Evolutionary conservation across 495 filamentous ascomycete species (phyloP), one percentile per base, ranked within the genome.

Genomic region (Aspergillus mulundensis): DNA sequence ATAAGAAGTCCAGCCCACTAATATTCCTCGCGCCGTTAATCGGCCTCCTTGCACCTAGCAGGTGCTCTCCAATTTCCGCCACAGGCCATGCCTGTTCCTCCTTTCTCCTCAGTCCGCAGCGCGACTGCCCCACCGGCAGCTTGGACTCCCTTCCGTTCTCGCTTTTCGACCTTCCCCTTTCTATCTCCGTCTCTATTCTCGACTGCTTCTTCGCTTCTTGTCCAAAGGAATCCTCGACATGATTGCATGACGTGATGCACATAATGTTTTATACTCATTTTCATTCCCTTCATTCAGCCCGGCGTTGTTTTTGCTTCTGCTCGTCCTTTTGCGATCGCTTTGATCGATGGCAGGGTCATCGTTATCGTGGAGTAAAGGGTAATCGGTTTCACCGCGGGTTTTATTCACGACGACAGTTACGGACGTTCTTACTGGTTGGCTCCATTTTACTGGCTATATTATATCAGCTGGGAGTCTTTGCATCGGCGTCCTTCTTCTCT

Each of bases 241-340:
- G 69, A 73, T 56, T 64, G 38, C 51, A 71, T 49, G 66, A 70
- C 53, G 68, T 68, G 66, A 74, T 62, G 70, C 62, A 67, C 60
- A 66, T 67, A 67, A 66, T 62, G 61, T 50, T 28, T 59, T 42
- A 54, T 53, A 53, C 54, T 32, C 34, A 53, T 58, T 40, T 21
- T 32, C 42, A 53, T 58, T 30, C 24, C 40, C 39, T 43, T 53
- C 48, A 65, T 36, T 36, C 32, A 59, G 58, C 52, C 39, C 42
- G 58, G 58, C 41, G 52, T 60, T 52, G 46, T 46, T 38, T 45
- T 51, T 54, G 30, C 50, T 54, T 61, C 45, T 57, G 40, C 50
- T 49, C 15, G 18, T 25, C 32, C 40, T 51, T 30, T 24, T 32
- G 23, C 23, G 12, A 48, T 40, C 12, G 18, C 18, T 24, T 25